A percentile compares a stretch with the other conserved stretches of the same genome.
Conservation (phyloP, 2,329 filamentous ascomycete species). For the Xylaria arbuscula region DNA sequence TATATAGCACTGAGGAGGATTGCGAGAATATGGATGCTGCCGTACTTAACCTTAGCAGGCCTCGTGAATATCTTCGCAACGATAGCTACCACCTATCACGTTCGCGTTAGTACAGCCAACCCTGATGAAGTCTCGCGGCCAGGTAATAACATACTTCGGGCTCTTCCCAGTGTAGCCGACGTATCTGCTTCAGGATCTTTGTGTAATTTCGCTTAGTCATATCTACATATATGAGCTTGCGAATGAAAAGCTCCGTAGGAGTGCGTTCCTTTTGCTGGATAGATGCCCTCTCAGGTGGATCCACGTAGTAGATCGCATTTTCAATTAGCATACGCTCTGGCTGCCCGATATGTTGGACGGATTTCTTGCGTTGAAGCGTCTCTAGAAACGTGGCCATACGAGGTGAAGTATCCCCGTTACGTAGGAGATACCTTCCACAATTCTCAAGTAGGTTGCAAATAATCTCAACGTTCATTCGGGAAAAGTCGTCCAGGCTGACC, state of each 20-base stretch:
- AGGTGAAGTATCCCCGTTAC: constrained; percentile 91
- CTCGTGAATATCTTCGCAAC: constrained; percentile 94
- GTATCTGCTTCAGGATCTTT: constrained; percentile 92
- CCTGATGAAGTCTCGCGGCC: background rate
- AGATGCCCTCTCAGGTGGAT: constrained; percentile 90
- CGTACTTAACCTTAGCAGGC: constrained; percentile 96
- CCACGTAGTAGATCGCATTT: constrained; percentile 97
- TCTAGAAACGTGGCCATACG: constrained; percentile 95
- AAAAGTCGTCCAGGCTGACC: constrained; percentile 97
- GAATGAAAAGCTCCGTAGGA: constrained; percentile 90
- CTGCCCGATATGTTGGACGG: constrained; percentile 92
- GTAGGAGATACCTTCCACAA: constrained; percentile 91
- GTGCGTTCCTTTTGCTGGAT: constrained; percentile 97
- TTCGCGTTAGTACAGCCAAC: constrained; percentile 21
- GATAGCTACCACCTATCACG: constrained; percentile 72
- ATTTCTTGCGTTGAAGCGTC: constrained; percentile 94
- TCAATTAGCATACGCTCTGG: constrained; percentile 98
- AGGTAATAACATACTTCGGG: constrained; percentile 68
- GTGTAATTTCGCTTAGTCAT: constrained; percentile 94
- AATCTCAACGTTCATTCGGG: constrained; percentile 98
- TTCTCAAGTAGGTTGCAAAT: constrained; percentile 96
- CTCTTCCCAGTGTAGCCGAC: constrained; percentile 98
- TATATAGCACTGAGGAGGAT: constrained; percentile 90
- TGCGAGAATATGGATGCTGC: constrained; percentile 92
- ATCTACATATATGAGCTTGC: constrained; percentile 92